Evolutionary conservation across 768 basidiomycete species (phyloP).

Genomic region (Pholiota conissans): DNA sequence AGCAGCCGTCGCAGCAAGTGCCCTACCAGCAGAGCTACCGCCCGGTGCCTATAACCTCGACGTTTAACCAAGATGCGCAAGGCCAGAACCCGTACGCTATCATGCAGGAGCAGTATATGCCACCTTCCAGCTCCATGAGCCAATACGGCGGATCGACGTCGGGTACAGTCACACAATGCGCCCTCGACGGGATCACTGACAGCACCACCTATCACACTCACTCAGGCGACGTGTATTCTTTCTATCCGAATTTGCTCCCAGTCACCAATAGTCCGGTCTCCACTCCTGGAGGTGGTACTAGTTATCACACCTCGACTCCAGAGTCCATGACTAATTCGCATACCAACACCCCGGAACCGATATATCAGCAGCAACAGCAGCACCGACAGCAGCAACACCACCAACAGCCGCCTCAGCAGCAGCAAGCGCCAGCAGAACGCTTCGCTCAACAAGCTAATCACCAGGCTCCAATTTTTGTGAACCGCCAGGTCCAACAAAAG

Average conservation of each 20-base stretch:
- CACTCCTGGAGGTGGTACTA: constrained; percentile 19
- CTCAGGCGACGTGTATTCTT: constrained; percentile 19
- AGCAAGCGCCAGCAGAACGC: neutral
- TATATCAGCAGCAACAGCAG: constrained; percentile 26
- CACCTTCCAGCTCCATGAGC: constrained; percentile 15
- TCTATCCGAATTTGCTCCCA: constrained; percentile 21
- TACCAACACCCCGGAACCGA: constrained; percentile 27
- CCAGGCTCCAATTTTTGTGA: neutral
- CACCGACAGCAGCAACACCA: constrained; percentile 15
- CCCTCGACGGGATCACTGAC: constrained; percentile 2
- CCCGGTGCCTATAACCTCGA: constrained; percentile 14
- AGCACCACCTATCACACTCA: constrained; percentile 9
- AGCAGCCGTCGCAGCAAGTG: constrained; percentile 18
- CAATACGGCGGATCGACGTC: constrained; percentile 24
- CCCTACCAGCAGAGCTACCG: constrained; percentile 18
- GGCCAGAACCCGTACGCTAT: constrained; percentile 25
- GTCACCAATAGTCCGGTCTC: constrained; percentile 18
- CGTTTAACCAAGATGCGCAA: constrained; percentile 15
- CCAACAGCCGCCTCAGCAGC: constrained; percentile 3
- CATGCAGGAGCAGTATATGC: constrained; percentile 25
- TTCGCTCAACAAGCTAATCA: constrained; percentile 5
- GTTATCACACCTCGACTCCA: constrained; percentile 21
- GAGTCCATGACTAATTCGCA: constrained; percentile 27
- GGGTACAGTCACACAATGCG: constrained; percentile 22
- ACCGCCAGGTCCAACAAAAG: neutral